Conservation (phyloP, 176 grass and related monocot species). For the sorghum (Sorghum bicolor) region Sorghum_bicolor_NCBIv3 NC_012873.2:53214501-53215000, state of each 20-base stretch:
- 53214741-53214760: neutral
- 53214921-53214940: no score
- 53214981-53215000: no score
- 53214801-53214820: no score
- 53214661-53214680: slow-evolving; percentile 35
- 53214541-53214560: slow-evolving; percentile 7
- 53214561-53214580: slow-evolving; percentile 16
- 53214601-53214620: neutral
- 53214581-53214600: slow-evolving; percentile 6
- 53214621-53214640: neutral
- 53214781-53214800: no score
- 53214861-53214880: no score
- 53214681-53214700: slow-evolving; percentile 40
- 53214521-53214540: neutral
- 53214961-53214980: no score
- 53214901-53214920: no score
- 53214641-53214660: slow-evolving; percentile 28
- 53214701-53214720: slow-evolving; percentile 25
- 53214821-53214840: neutral
- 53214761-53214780: no score
- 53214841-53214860: neutral
- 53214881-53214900: no score
- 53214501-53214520: neutral
- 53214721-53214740: neutral
- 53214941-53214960: no score